phyloP scores from a whole-genome alignment of 1,139 yeast species.

The Candida sanyaensis region DNA sequence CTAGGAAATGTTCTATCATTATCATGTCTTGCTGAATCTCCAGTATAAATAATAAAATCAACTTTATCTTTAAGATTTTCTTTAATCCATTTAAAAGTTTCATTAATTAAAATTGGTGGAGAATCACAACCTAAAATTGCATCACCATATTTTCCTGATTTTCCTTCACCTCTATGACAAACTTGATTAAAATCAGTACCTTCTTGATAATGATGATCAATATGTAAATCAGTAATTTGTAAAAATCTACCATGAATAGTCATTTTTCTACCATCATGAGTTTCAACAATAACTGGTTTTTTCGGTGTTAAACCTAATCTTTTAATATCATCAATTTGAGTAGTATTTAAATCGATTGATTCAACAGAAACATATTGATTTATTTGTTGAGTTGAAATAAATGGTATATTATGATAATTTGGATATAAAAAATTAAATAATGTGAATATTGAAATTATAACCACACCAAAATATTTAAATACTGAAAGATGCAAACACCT shows the following conservation, averaged over 20 bases:
- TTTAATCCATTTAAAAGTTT: conserved; percentile 67
- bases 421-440: not conserved
- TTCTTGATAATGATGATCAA: conserved; percentile 66
- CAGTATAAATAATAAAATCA: conserved; percentile 89
- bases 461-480: not conserved
- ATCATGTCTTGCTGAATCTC: conserved; percentile 86
- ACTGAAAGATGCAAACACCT: not conserved
- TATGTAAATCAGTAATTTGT: conserved; percentile 86
- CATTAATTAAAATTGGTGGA: conserved; percentile 60
- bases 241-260: conserved; percentile 68
- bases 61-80: conserved; percentile 68
- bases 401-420: not conserved
- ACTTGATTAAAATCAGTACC: conserved; percentile 50
- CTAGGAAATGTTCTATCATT: conserved; percentile 74
- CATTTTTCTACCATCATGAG: conserved; percentile 26
- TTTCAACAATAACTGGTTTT: conserved; percentile 28
- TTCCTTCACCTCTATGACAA: conserved; percentile 61
- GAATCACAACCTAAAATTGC: conserved; percentile 75
- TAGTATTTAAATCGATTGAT: conserved; percentile 9
- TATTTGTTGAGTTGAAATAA: not conserved
- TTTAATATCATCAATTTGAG: conserved; percentile 13
- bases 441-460: not conserved
- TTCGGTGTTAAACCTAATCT: conserved; percentile 31
- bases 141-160: conserved; percentile 71
- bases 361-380: conserved; percentile 8